Evolutionary conservation across 257 asterid species (phyloP), one percentile per base, ranked within the genome.

Genomic region (Solanum dulcamara): DNA sequence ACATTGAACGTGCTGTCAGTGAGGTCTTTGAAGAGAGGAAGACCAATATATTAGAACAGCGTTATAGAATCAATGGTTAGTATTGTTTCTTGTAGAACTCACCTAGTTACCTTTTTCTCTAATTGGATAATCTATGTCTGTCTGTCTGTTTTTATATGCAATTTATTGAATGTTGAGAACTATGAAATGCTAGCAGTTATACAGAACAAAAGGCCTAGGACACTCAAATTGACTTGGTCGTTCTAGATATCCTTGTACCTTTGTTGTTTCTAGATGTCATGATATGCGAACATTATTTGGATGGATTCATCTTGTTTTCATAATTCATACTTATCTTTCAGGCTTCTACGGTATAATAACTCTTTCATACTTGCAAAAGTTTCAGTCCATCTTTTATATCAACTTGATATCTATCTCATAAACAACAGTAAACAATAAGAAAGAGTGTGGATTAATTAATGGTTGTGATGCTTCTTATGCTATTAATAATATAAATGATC

Each of bases 21-120:
- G 96, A 92, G 89, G 89, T 91, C 33, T 93, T 94, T 90, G 97
- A 92, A 83, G 97, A 93, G 89, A 93, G 91, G 24, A 91, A 87
- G 86, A 80, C 91, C 48, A 85, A 67, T 85, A 94, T 96, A 77
- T 24, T 93, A 85, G 98, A 93, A 91, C 95, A 93, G 90, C 95
- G 98, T 10, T 96, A 96, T 88, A 91, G 97, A 24, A 94, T 94
- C 75, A 93, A 92, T 88, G 98, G 99, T 96, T 66, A 30, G 98
- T 88, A 48, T 87, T 67, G 44, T 82, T 46, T 37, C 37, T 46
- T 77, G 42, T 46, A 28, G 60, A 28, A 46, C 37, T 75, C n/a
- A 75, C 8, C 60, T 46, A 32, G 17, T 46, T 46, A 14, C 53
- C 1, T 13, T 28, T 14, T n/a, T 74, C 12, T 28, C 37, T 42